These are phyloP conservation scores for Salix exigua DNA, from an alignment of 345 rosid species.

Conservation along the genomic window DNA sequence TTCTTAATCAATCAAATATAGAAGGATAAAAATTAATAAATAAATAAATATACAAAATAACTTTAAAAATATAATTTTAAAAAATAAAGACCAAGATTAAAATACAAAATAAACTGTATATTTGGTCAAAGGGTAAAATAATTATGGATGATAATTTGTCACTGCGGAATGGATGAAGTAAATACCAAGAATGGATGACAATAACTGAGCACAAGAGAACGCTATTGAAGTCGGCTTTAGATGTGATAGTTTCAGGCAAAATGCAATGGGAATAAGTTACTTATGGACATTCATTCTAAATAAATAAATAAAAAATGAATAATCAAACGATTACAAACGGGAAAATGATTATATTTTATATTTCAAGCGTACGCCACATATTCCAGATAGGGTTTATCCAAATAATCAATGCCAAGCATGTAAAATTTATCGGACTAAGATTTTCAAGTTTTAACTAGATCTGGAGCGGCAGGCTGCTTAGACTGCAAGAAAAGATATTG, in stretches of 20 bases:
- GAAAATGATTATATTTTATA: background rate
- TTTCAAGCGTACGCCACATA: background rate
- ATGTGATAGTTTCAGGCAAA: background rate
- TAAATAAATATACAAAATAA: too few relatives aligned
- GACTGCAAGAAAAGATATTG: constrained; percentile 23
- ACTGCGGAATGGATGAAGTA: background rate
- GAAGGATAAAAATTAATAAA: too few relatives aligned
- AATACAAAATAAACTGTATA: too few relatives aligned
- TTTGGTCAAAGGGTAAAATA: too few relatives aligned
- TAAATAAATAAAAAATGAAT: background rate
- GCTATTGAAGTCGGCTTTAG: background rate
- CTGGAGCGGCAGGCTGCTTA: constrained; percentile 30
- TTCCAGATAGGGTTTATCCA: background rate
- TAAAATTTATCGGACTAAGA: background rate
- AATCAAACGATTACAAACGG: background rate
- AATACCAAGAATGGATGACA: background rate
- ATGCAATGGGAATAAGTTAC: background rate
- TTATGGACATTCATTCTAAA: background rate
- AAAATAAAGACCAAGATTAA: too few relatives aligned
- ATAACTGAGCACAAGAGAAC: background rate
- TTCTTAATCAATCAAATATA: too few relatives aligned
- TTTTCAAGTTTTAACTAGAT: constrained; percentile 3
- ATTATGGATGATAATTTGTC: background rate
- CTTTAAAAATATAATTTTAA: too few relatives aligned
- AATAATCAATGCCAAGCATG: background rate